Conservation (phyloP, 1,284 basidiomycete genomes). For the Microbotryum lychnidis-dioicae region DNA sequence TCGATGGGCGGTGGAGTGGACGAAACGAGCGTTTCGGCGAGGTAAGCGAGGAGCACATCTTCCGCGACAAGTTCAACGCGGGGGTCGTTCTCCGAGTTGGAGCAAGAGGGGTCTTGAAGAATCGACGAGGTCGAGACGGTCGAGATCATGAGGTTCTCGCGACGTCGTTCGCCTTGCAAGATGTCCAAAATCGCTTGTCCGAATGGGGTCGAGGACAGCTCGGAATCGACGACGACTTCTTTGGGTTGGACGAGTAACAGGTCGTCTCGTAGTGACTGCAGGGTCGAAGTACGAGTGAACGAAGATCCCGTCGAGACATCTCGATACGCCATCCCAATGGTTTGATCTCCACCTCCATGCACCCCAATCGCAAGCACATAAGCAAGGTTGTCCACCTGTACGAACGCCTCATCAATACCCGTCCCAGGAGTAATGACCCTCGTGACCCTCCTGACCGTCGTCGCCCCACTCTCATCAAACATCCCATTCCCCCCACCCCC, state of each 20-base stretch:
- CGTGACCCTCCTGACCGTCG: constrained; percentile 48
- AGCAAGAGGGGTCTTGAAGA: constrained; percentile 14
- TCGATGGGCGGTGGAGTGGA: constrained; percentile 9
- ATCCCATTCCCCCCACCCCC: constrained; percentile 32
- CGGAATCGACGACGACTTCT: constrained; percentile 64
- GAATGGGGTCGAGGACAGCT: constrained; percentile 34
- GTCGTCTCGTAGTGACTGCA: constrained; percentile 64
- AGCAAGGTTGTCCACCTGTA: constrained; percentile 76
- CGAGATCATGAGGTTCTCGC: constrained; percentile 49
- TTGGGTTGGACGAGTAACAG: constrained; percentile 70
- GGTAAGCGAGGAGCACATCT: constrained; percentile 29
- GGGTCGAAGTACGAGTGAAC: constrained; percentile 58
- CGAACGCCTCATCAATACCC: constrained; percentile 55
- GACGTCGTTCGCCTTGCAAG: constrained; percentile 33
- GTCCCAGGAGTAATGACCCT: constrained; percentile 77
- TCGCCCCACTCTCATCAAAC: constrained; percentile 27
- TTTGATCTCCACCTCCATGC: not conserved
- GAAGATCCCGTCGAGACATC: constrained; percentile 94
- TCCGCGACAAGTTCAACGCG: constrained; percentile 8
- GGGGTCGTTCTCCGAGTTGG: not conserved
- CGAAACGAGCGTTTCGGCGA: constrained; percentile 26
- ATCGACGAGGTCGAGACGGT: constrained; percentile 11
- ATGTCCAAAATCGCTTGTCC: constrained; percentile 16
- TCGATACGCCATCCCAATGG: constrained; percentile 72
- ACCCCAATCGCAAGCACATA: constrained; percentile 67